Evolutionary conservation across 306 rosid species (phyloP).

Genomic region (Ormosia emarginata): DNA sequence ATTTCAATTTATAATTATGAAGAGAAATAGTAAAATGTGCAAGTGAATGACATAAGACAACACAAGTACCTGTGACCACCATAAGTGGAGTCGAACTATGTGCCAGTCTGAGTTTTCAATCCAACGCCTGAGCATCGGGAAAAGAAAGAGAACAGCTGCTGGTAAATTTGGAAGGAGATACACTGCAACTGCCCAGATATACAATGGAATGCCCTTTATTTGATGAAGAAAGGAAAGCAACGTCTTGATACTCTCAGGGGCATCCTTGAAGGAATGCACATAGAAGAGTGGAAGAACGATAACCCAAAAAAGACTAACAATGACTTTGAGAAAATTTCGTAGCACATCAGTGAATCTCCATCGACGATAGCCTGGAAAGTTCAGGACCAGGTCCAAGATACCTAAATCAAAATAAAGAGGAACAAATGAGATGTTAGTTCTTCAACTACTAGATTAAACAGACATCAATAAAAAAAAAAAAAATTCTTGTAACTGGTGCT

Average conservation of each 20-base stretch:
- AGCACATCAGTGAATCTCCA: slow-evolving; percentile 79
- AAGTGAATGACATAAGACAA: slow-evolving; percentile 7
- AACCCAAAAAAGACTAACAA: slow-evolving; percentile 80
- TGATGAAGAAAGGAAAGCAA: slow-evolving; percentile 50
- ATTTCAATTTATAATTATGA: neutral
- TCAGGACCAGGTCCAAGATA: slow-evolving; percentile 71
- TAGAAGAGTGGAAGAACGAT: no score
- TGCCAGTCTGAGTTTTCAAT: slow-evolving; percentile 99
- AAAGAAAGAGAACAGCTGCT: slow-evolving; percentile 65
- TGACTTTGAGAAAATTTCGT: slow-evolving; percentile 74
- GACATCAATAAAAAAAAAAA: neutral
- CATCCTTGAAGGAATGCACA: no score
- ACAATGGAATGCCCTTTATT: slow-evolving; percentile 64
- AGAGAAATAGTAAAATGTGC: slow-evolving; percentile 11
- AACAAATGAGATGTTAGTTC: slow-evolving; percentile 9
- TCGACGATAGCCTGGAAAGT: slow-evolving; percentile 85
- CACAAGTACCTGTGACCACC: slow-evolving; percentile 95
- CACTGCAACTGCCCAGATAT: slow-evolving; percentile 67
- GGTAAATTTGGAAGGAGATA: slow-evolving; percentile 84
- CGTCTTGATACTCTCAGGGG: no score
- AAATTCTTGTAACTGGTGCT: neutral
- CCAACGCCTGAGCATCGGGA: slow-evolving; percentile 98
- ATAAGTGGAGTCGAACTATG: slow-evolving; percentile 73
- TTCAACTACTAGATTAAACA: slow-evolving; percentile 4
- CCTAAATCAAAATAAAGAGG: slow-evolving; percentile 47